phyloP scores from a whole-genome alignment of 2,329 filamentous ascomycete species.

The Calonectria pteridis region DNA sequence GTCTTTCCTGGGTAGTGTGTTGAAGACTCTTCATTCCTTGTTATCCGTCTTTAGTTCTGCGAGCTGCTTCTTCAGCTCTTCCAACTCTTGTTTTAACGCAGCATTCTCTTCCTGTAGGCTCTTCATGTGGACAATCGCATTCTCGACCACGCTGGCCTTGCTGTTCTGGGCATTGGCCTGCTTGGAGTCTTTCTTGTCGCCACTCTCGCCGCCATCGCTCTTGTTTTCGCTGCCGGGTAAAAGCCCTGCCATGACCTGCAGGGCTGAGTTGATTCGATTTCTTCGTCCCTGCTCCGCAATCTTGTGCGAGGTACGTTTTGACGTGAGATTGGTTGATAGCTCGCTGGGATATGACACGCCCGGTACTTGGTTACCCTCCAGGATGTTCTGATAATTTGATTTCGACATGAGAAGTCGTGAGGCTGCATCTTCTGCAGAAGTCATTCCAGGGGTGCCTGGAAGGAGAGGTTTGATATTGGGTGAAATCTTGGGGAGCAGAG shows the following conservation, averaged over 20 bases:
- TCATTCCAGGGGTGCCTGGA: slow-evolving; percentile 67
- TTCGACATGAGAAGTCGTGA: slow-evolving; percentile 89
- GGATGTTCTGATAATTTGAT: slow-evolving; percentile 97
- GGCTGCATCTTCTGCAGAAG: slow-evolving; percentile 69
- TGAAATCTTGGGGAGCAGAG: slow-evolving; percentile 88
- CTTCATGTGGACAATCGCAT: slow-evolving; percentile 96
- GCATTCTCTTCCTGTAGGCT: slow-evolving; percentile 81
- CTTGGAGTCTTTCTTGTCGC: slow-evolving; percentile 62
- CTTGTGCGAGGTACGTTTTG: slow-evolving; percentile 97
- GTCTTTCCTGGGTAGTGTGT: not conserved
- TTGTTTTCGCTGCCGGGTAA: slow-evolving; percentile 72
- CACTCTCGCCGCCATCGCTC: slow-evolving; percentile 54
- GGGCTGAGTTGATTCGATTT: slow-evolving; percentile 93
- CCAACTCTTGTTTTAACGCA: slow-evolving; percentile 73
- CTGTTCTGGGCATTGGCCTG: slow-evolving; percentile 75
- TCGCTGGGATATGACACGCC: slow-evolving; percentile 92
- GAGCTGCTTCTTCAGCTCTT: slow-evolving; percentile 48
- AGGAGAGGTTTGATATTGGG: slow-evolving; percentile 94
- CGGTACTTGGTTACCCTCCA: slow-evolving; percentile 91
- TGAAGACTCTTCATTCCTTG: slow-evolving; percentile 24
- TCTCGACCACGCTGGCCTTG: slow-evolving; percentile 97
- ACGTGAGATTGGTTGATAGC: slow-evolving; percentile 92
- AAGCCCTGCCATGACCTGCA: slow-evolving; percentile 90
- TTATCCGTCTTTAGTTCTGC: slow-evolving; percentile 42
- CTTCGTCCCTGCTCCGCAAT: slow-evolving; percentile 95